Conservation (phyloP, 2,329 filamentous ascomycete species). For the Nannizzia gypsea region DNA sequence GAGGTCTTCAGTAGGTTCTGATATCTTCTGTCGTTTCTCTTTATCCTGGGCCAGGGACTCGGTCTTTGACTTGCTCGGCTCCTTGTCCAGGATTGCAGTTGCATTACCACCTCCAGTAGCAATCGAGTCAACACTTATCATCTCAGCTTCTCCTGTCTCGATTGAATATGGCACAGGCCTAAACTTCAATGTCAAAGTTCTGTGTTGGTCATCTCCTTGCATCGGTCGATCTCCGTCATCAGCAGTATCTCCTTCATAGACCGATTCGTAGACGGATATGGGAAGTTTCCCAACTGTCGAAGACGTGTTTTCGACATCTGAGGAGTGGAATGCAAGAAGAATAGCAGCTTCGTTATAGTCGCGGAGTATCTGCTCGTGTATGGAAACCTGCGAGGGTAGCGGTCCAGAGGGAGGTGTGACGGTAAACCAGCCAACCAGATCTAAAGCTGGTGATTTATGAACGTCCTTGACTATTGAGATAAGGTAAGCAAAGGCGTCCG, state of each 20-base stretch:
- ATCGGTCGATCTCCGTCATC: slow-evolving; percentile 50
- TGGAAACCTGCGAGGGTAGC: slow-evolving; percentile 50
- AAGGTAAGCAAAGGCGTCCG: slow-evolving; percentile 3
- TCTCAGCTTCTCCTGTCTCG: slow-evolving; percentile 90
- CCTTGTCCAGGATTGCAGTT: slow-evolving; percentile 41
- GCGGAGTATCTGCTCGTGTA: slow-evolving; percentile 66
- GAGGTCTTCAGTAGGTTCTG: slow-evolving; percentile 18
- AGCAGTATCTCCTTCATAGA: slow-evolving; percentile 57
- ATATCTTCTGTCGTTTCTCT: slow-evolving; percentile 19
- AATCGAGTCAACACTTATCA: slow-evolving; percentile 93
- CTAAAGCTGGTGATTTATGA: slow-evolving; percentile 69
- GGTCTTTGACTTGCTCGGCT: slow-evolving; percentile 10
- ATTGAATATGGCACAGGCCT: slow-evolving; percentile 74
- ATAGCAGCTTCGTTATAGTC: slow-evolving; percentile 75
- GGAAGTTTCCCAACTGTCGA: slow-evolving; percentile 69
- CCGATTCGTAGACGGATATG: slow-evolving; percentile 80
- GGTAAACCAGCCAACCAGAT: slow-evolving; percentile 88
- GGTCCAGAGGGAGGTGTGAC: slow-evolving; percentile 63
- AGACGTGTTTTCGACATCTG: slow-evolving; percentile 39
- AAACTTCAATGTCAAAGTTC: slow-evolving; percentile 56
- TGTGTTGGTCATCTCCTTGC: slow-evolving; percentile 57
- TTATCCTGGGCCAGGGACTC: slow-evolving; percentile 16
- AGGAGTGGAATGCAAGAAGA: slow-evolving; percentile 75
- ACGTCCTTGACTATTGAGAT: slow-evolving; percentile 66
- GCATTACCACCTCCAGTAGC: slow-evolving; percentile 75